Base-by-base conservation (phyloP, 805 yeast species). In the Naumovozyma dairenensis region DNA sequence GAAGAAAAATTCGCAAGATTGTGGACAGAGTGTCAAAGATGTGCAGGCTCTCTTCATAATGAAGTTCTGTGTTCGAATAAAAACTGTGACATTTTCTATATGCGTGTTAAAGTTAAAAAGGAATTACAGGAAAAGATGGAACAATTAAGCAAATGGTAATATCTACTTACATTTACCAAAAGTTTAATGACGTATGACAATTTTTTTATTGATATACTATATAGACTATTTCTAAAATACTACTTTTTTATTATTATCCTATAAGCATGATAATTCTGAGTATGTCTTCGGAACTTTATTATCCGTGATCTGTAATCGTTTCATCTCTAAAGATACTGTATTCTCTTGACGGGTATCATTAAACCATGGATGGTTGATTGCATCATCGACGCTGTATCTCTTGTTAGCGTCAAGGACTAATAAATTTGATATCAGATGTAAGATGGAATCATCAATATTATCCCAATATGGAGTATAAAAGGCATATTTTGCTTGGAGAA, bases 21-120 rank as follows among this genome's bases (percentile, higher is more conserved):
- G 42, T 92, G 99, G 99, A 89, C 97, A 0, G 94, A 92, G 54
- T 93, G 99, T 56, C 99, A 92, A 62, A 66, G 96, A 38, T 92
- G 98, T 58, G 96, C 93, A 48, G 97, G 97, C 0, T 82, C 92
- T 17, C 63, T 93, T 35, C 96, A 92, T 49, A 96, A 86, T 59
- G 97, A 92, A 47, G 97, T 92, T 3, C 65, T 89, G 16, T 92
- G 99, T 57, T 78, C 95, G 0, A 85, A 89, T 45, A 86, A 87
- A 45, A 97, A 92, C 58, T 92, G 99, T 62, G 96, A 96, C 2
- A 92, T 92, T 24, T 92, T 92, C 51, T 92, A 92, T 57, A 92
- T 92, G 98, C 70, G 99, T 51, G 87, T 62, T 27, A 65, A 65
- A 39, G 65, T 63, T 13, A 65, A 55, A 39, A 65, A 65, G 30